Evolutionary conservation across 352 stramenopile genomes (phyloP).

Genomic region (Globisporangium ultimum): DNA sequence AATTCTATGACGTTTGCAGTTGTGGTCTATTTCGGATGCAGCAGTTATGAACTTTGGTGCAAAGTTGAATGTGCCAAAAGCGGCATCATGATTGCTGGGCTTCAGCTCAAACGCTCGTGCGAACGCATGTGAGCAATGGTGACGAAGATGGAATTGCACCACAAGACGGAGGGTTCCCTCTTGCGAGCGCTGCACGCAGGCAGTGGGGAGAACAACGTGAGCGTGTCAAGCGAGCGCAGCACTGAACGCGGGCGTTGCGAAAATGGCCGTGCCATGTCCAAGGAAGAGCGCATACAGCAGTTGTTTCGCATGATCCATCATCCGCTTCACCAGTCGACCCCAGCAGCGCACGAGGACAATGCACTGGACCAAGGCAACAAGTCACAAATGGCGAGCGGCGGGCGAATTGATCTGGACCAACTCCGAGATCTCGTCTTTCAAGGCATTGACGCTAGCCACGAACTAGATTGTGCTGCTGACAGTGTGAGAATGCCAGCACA

Average conservation of each 20-base stretch:
- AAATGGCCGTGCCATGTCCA: not conserved
- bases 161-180: not conserved
- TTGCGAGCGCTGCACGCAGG: not conserved
- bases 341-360: not conserved
- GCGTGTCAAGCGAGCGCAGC: not conserved
- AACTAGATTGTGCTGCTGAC: no score
- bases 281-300: not conserved
- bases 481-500: not conserved
- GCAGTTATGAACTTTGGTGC: no score
- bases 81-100: no score
- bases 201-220: constrained; percentile 5
- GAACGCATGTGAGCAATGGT: not conserved
- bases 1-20: no score
- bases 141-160: constrained; percentile 10
- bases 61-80: no score
- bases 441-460: not conserved
- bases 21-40: no score
- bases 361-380: not conserved
- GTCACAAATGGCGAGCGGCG: not conserved
- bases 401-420: constrained; percentile 19
- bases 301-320: not conserved
- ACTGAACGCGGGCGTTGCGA: no score
- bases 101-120: no score
- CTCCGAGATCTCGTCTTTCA: constrained; percentile 19
- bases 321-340: not conserved